Evolutionary conservation across 1,284 basidiomycete species (phyloP), one percentile per base, ranked within the genome.

Genomic region (Prillingera fragicola): DNA sequence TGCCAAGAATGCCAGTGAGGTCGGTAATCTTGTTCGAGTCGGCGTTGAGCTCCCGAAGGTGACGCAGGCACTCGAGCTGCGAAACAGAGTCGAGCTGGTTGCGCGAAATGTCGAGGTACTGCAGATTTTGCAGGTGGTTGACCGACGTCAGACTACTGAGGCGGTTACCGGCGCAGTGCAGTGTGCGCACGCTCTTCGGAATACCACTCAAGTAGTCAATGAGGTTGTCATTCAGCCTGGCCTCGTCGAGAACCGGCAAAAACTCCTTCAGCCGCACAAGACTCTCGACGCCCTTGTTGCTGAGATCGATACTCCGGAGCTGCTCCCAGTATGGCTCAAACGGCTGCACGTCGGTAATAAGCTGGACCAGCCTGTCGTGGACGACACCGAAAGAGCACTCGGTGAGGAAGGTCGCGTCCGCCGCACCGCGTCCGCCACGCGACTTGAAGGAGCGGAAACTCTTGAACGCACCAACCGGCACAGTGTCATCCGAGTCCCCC

Each of bases 291-390:
- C 80, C 79, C 67, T 85, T 85, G 39, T 76, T 74, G 28, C 83
- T 83, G 56, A 98, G 74, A 65, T 97, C 83, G 55, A 98, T 83
- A 13, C 73, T 71, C 43, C 66, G 75, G 53, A 98, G 72, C 35
- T 80, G 75, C 57, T 96, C 90, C 94, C 94, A 98, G 65, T 89
- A 79, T 14, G 91, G 89, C 65, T 92, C 87, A 72, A 90, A 96
- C 1, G 92, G 90, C 65, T 92, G 85, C 12, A 92, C 83, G 62
- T 97, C 92, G 32, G 92, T 97, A 62, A 98, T 88, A 52, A 89
- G 81, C 68, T 89, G 81, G 2, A 98, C 84, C 3, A 98, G 79
- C 34, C 82, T 80, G 67, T 96, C 92, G 62, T 88, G 87, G 8
- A 90, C 81, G 23, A 96, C 82, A 15, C 81, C 87, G 65, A 98